A percentile compares a stretch with the other conserved stretches of the same genome.
Evolutionary conservation across 805 yeast species (phyloP).

Genomic region (Nakazawaea sp.): DNA sequence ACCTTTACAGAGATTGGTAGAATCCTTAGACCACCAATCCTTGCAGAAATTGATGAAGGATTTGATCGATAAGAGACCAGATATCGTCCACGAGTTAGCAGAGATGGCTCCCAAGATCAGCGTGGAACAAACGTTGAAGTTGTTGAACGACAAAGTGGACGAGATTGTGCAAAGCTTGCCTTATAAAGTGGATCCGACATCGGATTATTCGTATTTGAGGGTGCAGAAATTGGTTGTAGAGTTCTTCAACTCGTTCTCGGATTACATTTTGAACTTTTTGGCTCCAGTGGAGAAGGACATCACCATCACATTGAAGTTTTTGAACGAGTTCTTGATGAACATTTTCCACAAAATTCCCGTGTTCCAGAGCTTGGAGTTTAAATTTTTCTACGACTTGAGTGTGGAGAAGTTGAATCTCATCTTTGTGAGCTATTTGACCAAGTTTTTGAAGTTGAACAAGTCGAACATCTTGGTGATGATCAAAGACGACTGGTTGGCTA

Average conservation of each 20-base stretch:
- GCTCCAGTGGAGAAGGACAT: conserved; percentile 62
- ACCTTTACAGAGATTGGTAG: conserved; percentile 59
- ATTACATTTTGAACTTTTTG: conserved; percentile 63
- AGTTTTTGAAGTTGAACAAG: conserved; percentile 22
- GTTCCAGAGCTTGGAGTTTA: conserved; percentile 52
- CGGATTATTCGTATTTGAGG: conserved; percentile 73
- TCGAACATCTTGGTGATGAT: conserved; percentile 25
- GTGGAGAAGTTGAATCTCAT: conserved; percentile 26
- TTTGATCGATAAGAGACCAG: conserved; percentile 57
- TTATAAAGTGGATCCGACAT: conserved; percentile 62
- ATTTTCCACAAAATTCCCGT: conserved; percentile 60
- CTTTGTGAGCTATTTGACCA: conserved; percentile 17
- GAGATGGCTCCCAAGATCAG: conserved; percentile 53
- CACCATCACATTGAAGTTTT: conserved; percentile 48
- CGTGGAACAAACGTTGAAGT: conserved; percentile 40
- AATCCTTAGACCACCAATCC: conserved; percentile 53
- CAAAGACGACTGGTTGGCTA: conserved; percentile 24
- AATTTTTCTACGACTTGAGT: conserved; percentile 31
- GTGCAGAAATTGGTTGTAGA: conserved; percentile 64
- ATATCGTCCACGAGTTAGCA: conserved; percentile 43
- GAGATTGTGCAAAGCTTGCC: conserved; percentile 51
- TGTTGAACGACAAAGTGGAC: conserved; percentile 39
- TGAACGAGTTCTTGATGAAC: conserved; percentile 50
- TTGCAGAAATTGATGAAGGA: conserved; percentile 45
- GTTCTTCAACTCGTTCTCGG: conserved; percentile 64